Evolutionary conservation across 306 rosid species (phyloP).

Genomic region (Vachellia collinsii): DNA sequence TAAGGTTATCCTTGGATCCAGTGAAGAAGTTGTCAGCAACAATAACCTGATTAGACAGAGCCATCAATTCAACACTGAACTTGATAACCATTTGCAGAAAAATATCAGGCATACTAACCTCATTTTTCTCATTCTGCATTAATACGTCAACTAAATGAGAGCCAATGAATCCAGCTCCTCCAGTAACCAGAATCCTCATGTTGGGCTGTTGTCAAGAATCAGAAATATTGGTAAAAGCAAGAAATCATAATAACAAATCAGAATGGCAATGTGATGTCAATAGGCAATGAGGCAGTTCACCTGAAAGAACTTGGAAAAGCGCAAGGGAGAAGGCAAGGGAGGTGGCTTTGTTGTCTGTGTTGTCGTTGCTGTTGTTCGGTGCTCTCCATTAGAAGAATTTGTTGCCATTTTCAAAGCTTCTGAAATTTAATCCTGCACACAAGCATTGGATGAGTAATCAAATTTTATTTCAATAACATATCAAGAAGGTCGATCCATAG

Average conservation of each 20-base stretch:
- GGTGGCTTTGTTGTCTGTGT: conserved; percentile 67
- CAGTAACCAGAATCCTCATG: conserved; percentile 94
- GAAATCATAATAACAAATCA: not conserved
- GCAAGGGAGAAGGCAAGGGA: conserved; percentile 86
- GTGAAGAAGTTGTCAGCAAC: conserved; percentile 93
- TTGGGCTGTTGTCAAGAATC: conserved; percentile 61
- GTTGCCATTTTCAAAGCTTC: conserved; percentile 53
- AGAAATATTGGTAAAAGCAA: not conserved
- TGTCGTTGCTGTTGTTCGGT: not conserved
- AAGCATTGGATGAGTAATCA: not conserved
- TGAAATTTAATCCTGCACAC: conserved; percentile 39
- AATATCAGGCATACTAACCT: conserved; percentile 49
- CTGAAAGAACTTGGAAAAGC: conserved; percentile 90
- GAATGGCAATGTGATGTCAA: not conserved
- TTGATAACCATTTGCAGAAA: conserved; percentile 11
- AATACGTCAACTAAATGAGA: conserved; percentile 88
- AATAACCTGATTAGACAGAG: conserved; percentile 60
- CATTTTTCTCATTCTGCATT: conserved; percentile 90
- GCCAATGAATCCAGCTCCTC: conserved; percentile 99
- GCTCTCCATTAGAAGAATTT: conserved; percentile 67
- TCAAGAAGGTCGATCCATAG: not conserved
- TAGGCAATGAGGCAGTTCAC: conserved; percentile 36
- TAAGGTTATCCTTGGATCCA: conserved; percentile 91
- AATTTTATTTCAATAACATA: not conserved
- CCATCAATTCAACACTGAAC: conserved; percentile 7